Percentiles rank a stretch among this genome's conserved stretches.
Conservation (phyloP, 208 protist genomes). For the Wallacemonas sp. region DNA sequence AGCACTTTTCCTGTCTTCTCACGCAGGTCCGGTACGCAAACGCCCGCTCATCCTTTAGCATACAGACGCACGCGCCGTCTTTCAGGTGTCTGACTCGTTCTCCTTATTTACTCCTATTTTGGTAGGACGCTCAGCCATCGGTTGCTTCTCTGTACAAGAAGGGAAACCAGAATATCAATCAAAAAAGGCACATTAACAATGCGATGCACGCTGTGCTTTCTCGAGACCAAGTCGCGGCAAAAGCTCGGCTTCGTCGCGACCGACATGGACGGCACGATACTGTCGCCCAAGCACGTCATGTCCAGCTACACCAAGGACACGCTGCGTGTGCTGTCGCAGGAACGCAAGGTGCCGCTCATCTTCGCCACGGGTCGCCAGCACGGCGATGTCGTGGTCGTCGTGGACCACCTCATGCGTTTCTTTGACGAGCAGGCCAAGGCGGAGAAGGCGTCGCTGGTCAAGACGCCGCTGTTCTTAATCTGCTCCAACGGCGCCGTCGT, state of each 20-base stretch:
- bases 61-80: too few species aligned
- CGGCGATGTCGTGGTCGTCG: constrained; percentile 29
- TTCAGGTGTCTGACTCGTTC: too few species aligned
- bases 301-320: constrained; percentile 24
- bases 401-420: background rate
- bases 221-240: background rate
- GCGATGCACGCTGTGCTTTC: background rate
- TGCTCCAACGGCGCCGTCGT: constrained; percentile 8
- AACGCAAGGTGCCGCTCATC: constrained; percentile 31
- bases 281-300: constrained; percentile 35
- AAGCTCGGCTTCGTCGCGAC: constrained; percentile 29
- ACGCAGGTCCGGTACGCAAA: too few species aligned
- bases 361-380: constrained; percentile 57
- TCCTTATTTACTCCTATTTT: too few species aligned
- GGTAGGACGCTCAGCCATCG: too few species aligned
- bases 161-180: too few species aligned
- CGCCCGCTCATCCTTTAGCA: too few species aligned
- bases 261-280: constrained; percentile 61
- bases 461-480: constrained; percentile 7
- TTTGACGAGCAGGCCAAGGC: background rate
- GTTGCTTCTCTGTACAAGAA: too few species aligned
- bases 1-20: too few species aligned
- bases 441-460: background rate
- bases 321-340: constrained; percentile 18
- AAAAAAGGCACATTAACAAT: too few species aligned